A percentile compares a stretch with the other conserved stretches of the same genome.
Conservation (phyloP, 495 filamentous ascomycete genomes). For the Neurospora sp. region DNA sequence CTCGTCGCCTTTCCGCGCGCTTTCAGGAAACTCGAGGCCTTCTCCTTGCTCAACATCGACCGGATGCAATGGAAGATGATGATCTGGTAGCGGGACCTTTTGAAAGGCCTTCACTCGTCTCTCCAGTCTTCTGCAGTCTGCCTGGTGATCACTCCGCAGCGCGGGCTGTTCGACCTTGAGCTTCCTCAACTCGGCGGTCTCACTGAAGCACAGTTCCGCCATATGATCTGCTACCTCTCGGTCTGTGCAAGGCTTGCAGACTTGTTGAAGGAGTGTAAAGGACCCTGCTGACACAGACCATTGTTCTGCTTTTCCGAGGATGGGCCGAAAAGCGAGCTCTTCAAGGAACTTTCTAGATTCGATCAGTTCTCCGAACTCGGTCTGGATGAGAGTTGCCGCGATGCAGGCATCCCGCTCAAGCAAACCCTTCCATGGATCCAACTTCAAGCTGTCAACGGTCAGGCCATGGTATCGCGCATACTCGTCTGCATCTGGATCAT, state of each 20-base stretch:
- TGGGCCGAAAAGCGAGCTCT: constrained; percentile 10
- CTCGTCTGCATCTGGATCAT: constrained; percentile 15
- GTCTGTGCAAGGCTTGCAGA: constrained; percentile 7
- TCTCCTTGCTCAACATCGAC: constrained; percentile 39
- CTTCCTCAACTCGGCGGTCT: constrained; percentile 3
- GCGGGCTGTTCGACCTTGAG: constrained; percentile 44
- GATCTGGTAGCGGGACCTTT: constrained; percentile 22
- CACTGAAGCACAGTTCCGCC: constrained; percentile 7
- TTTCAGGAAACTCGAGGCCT: constrained; percentile 20
- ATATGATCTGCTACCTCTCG: constrained; percentile 5
- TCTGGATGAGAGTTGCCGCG: constrained; percentile 5
- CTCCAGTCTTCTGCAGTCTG: constrained; percentile 29
- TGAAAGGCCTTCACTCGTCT: constrained; percentile 20
- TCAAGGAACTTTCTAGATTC: constrained; percentile 2
- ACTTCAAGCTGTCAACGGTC: constrained; percentile 19
- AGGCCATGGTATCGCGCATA: constrained; percentile 35
- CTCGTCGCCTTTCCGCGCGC: not conserved
- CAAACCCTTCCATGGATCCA: constrained; percentile 7
- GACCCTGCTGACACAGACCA: constrained; percentile 7
- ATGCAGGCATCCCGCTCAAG: constrained; percentile 7
- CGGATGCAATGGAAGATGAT: constrained; percentile 37
- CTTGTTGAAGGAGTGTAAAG: constrained; percentile 14
- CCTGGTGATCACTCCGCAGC: constrained; percentile 38
- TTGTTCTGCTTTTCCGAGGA: constrained; percentile 10
- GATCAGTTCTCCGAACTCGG: constrained; percentile 6